Evolutionary conservation across 352 stramenopile species (phyloP).

Genomic region (Blastocystis hominis): DNA sequence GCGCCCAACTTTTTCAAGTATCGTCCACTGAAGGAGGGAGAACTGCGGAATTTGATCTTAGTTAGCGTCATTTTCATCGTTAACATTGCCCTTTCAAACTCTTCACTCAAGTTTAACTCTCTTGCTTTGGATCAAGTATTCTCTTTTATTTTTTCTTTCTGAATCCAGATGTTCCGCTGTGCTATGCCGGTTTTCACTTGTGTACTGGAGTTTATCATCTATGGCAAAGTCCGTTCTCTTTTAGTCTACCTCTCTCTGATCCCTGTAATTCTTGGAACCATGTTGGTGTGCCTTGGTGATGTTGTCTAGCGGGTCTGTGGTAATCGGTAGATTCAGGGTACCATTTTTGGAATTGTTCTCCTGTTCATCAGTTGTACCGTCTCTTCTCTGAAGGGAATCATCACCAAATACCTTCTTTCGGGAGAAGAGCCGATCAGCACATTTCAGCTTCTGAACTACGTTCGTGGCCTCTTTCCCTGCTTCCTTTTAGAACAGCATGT

Average conservation of each 20-base stretch:
- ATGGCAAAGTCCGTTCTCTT: conserved; percentile 30
- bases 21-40: not conserved
- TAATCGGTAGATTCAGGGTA: conserved; percentile 9
- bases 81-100: conserved; percentile 53
- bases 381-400: conserved; percentile 58
- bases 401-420: conserved; percentile 55
- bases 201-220: conserved; percentile 40
- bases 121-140: conserved; percentile 47
- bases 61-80: conserved; percentile 57
- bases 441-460: conserved; percentile 34
- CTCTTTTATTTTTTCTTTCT: not conserved
- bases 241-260: conserved; percentile 45
- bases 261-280: conserved; percentile 52
- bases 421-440: conserved; percentile 49
- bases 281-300: conserved; percentile 50
- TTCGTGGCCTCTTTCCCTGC: not conserved
- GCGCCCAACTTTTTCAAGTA: conserved; percentile 48
- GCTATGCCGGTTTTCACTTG: conserved; percentile 51
- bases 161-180: conserved; percentile 52
- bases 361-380: conserved; percentile 50
- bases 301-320: not conserved
- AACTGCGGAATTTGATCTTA: conserved; percentile 23
- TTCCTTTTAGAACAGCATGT: conserved; percentile 13
- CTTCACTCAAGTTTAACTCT: conserved; percentile 51
- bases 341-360: conserved; percentile 38